These are phyloP conservation scores for Xylaria polymorpha DNA, from an alignment of 2,329 filamentous ascomycete species.

Conservation along the genomic window DNA sequence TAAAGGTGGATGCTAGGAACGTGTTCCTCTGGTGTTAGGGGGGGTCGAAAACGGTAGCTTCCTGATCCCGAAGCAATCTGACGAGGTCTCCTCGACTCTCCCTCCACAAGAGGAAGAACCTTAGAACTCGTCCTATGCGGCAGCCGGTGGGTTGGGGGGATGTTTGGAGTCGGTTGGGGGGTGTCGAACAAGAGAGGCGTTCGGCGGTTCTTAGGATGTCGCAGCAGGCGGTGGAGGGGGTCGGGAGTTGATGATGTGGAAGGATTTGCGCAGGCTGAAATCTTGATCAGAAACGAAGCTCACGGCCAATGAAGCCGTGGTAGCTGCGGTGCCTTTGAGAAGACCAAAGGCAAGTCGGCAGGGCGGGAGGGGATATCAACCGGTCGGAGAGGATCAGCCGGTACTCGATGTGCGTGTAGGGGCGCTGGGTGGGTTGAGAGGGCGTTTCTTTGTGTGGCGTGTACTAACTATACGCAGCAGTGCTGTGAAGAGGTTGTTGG, in stretches of 20 bases:
- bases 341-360: slow-evolving; percentile 71
- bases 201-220: slow-evolving; percentile 60
- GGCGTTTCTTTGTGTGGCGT: not conserved
- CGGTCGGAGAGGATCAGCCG: slow-evolving; percentile 27
- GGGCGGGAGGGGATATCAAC: slow-evolving; percentile 9
- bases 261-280: slow-evolving; percentile 73
- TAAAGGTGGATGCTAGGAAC: slow-evolving; percentile 42
- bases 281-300: slow-evolving; percentile 74
- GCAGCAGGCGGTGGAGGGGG: slow-evolving; percentile 67
- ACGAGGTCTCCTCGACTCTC: slow-evolving; percentile 99
- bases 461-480: not conserved
- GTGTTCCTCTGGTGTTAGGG: slow-evolving; percentile 75
- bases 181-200: slow-evolving; percentile 64
- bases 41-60: slow-evolving; percentile 94
- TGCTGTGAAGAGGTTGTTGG: slow-evolving; percentile 3
- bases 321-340: slow-evolving; percentile 70
- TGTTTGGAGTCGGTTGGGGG: slow-evolving; percentile 62
- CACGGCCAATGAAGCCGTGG: slow-evolving; percentile 73
- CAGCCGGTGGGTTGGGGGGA: slow-evolving; percentile 82
- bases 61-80: slow-evolving; percentile 90
- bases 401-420: slow-evolving; percentile 1
- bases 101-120: slow-evolving; percentile 99
- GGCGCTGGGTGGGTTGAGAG: not conserved
- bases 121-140: slow-evolving; percentile 99
- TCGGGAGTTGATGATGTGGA: slow-evolving; percentile 74